phyloP scores from a whole-genome alignment of 73 alveolate species.

The Paramecium primaurelia region DNA sequence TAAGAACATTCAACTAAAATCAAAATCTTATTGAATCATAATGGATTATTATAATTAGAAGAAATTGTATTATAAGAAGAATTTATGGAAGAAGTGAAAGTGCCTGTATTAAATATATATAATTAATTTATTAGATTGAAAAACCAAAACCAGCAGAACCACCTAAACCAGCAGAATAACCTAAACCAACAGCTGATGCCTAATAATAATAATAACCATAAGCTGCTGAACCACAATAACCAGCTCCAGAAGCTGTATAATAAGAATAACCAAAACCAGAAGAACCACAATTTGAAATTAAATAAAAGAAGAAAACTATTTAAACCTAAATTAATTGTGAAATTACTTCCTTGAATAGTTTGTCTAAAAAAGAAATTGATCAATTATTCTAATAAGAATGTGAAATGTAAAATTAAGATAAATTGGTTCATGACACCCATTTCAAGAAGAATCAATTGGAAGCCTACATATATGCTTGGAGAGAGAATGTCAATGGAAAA shows the following conservation, averaged over 20 bases:
- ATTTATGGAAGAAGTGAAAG: conserved; percentile 59
- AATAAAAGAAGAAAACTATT: conserved; percentile 66
- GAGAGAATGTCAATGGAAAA: conserved; percentile 65
- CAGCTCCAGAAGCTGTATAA: conserved; percentile 59
- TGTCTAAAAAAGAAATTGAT: conserved; percentile 50
- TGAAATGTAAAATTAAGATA: conserved; percentile 63
- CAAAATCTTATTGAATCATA: conserved; percentile 66
- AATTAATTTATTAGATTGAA: background rate
- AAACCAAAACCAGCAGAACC: conserved; percentile 61
- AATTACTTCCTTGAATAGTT: conserved; percentile 43
- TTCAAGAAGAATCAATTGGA: conserved; percentile 79
- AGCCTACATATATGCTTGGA: conserved; percentile 77
- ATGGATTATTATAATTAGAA: conserved; percentile 71
- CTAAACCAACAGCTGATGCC: conserved; percentile 43
- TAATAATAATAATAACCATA: background rate
- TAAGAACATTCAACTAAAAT: conserved; percentile 64
- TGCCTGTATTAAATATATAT: background rate
- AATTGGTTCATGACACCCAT: conserved; percentile 63
- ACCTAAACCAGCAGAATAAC: conserved; percentile 41
- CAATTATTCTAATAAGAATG: conserved; percentile 58
- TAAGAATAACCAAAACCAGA: conserved; percentile 18
- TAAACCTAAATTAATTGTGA: conserved; percentile 56
- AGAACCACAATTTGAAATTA: conserved; percentile 67
- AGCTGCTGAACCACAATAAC: conserved; percentile 29
- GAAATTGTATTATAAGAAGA: conserved; percentile 73